Evolutionary conservation across 2,329 filamentous ascomycete species (phyloP).

Genomic region (Cladophialophora yegresii): DNA sequence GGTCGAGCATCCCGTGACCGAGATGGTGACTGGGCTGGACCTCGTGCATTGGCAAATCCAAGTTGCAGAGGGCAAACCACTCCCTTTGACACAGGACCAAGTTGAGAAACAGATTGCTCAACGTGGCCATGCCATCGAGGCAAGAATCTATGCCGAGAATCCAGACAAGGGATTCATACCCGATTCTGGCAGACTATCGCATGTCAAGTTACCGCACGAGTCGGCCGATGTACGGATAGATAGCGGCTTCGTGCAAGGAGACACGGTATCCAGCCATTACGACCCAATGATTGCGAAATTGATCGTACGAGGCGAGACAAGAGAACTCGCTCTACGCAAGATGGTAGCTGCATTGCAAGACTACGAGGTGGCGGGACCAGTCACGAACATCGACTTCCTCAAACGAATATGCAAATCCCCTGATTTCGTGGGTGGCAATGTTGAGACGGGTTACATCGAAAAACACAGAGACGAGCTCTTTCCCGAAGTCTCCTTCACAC

Average conservation of each 20-base stretch:
- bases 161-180: constrained; percentile 90
- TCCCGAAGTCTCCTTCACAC: constrained; percentile 58
- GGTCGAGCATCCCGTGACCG: constrained; percentile 93
- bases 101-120: constrained; percentile 68
- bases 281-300: constrained; percentile 99
- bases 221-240: constrained; percentile 79
- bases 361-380: constrained; percentile 89
- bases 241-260: constrained; percentile 86
- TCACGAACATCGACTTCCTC: constrained; percentile 95
- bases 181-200: constrained; percentile 83
- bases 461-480: constrained; percentile 84
- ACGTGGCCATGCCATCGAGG: constrained; percentile 87
- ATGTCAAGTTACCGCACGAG: constrained; percentile 71
- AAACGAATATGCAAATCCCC: constrained; percentile 80
- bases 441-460: constrained; percentile 95
- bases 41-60: constrained; percentile 94
- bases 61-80: constrained; percentile 71
- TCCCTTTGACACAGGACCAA: constrained; percentile 66
- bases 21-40: constrained; percentile 74
- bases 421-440: constrained; percentile 80
- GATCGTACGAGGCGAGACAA: constrained; percentile 79
- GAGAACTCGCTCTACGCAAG: constrained; percentile 79
- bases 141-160: constrained; percentile 94
- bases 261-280: constrained; percentile 90
- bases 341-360: constrained; percentile 76